A percentile compares a stretch with the other conserved stretches of the same genome.
Conservation (phyloP, 208 protist genomes). For the Dictyostelium gargantuum region DNA sequence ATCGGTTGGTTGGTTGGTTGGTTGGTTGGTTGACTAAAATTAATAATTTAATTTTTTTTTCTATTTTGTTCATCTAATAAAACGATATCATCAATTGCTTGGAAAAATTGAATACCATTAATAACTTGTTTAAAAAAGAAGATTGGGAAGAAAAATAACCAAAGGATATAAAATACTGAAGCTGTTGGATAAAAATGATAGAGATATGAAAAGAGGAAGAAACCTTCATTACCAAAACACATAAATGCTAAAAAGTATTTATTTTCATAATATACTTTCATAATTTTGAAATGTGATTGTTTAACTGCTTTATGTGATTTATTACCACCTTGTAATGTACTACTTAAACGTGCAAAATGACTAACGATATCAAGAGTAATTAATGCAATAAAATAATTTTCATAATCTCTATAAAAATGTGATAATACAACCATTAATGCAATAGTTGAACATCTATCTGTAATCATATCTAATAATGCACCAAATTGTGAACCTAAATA, state of each 20-base stretch:
- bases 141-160: constrained; percentile 65
- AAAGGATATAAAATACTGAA: not conserved
- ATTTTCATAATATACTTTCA: constrained; percentile 48
- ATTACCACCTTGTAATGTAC: not conserved
- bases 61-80: not conserved
- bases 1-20: no score
- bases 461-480: constrained; percentile 72
- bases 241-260: constrained; percentile 70
- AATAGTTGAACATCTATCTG: constrained; percentile 59
- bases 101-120: constrained; percentile 51
- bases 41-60: no score
- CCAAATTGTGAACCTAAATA: constrained; percentile 70
- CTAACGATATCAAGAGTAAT: constrained; percentile 61
- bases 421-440: constrained; percentile 63
- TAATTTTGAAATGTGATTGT: constrained; percentile 6
- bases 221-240: constrained; percentile 66
- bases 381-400: constrained; percentile 49
- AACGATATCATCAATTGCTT: constrained; percentile 60
- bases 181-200: constrained; percentile 20
- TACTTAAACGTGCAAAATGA: constrained; percentile 50
- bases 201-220: constrained; percentile 55
- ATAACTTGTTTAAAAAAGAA: constrained; percentile 39
- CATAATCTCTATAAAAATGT: constrained; percentile 59
- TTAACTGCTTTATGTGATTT: constrained; percentile 22
- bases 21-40: no score